Conservation (phyloP, 1,284 basidiomycete species). For the Boletellus sp. region DNA sequence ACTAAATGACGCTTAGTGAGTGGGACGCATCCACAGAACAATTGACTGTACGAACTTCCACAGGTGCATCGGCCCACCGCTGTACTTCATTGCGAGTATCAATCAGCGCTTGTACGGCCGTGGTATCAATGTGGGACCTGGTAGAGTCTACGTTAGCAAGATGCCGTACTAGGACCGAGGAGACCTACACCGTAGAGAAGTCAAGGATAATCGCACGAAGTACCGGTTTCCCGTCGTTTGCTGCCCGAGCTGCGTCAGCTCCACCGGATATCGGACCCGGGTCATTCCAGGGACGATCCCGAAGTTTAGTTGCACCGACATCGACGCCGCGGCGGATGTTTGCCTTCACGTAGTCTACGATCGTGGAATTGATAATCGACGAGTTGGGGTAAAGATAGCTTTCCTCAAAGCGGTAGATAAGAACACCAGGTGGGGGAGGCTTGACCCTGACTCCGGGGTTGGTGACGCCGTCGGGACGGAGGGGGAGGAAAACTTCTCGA, state of each 20-base stretch:
- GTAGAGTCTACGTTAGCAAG: slow-evolving; percentile 6
- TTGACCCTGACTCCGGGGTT: slow-evolving; percentile 73
- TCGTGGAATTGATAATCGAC: slow-evolving; percentile 68
- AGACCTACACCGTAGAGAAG: slow-evolving; percentile 80
- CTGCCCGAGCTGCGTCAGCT: slow-evolving; percentile 44
- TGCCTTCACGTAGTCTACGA: slow-evolving; percentile 81
- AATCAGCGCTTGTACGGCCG: slow-evolving; percentile 87
- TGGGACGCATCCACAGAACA: not conserved
- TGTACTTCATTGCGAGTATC: slow-evolving; percentile 87
- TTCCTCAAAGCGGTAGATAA: slow-evolving; percentile 94
- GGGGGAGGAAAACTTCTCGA: slow-evolving; percentile 87
- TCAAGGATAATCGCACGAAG: slow-evolving; percentile 89
- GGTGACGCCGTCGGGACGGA: slow-evolving; percentile 59
- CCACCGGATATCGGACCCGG: slow-evolving; percentile 64
- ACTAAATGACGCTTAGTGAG: slow-evolving; percentile 39
- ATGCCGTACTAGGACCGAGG: not conserved
- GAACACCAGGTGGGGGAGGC: slow-evolving; percentile 80
- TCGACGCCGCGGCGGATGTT: slow-evolving; percentile 77
- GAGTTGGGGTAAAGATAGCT: slow-evolving; percentile 93
- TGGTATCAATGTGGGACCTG: slow-evolving; percentile 80
- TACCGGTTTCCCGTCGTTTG: slow-evolving; percentile 60
- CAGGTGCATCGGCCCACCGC: slow-evolving; percentile 76
- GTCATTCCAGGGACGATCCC: slow-evolving; percentile 95
- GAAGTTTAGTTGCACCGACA: slow-evolving; percentile 54
- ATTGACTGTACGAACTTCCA: slow-evolving; percentile 54